phyloP scores from a whole-genome alignment of 208 protist species.

The Trichomonas gallinae region DNA sequence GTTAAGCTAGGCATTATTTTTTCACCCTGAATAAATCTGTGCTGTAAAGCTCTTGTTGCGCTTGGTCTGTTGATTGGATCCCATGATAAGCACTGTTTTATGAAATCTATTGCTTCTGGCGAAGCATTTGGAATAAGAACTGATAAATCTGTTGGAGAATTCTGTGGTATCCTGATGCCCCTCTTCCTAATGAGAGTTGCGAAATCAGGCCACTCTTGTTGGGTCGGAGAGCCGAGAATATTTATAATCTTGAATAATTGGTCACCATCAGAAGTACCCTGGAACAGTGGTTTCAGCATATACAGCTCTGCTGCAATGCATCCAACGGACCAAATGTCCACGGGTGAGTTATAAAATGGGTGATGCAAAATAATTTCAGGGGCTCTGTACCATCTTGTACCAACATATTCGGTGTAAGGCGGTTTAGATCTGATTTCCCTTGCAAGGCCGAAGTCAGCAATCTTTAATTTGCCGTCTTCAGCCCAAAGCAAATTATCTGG shows the following conservation, averaged over 20 bases:
- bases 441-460: constrained; percentile 79
- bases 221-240: constrained; percentile 62
- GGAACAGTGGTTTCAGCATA: constrained; percentile 72
- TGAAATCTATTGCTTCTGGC: constrained; percentile 74
- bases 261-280: constrained; percentile 64
- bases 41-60: constrained; percentile 56
- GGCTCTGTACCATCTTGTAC: constrained; percentile 66
- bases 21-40: constrained; percentile 65
- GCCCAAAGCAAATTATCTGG: constrained; percentile 11
- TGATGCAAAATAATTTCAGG: constrained; percentile 61
- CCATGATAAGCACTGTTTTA: constrained; percentile 74
- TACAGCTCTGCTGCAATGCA: constrained; percentile 61
- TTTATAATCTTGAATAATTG: constrained; percentile 85
- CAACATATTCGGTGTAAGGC: constrained; percentile 71
- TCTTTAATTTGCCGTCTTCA: constrained; percentile 56
- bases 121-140: constrained; percentile 66
- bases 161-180: constrained; percentile 74
- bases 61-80: constrained; percentile 81
- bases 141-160: constrained; percentile 53
- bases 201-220: constrained; percentile 67
- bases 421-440: constrained; percentile 58
- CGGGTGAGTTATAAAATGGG: constrained; percentile 53
- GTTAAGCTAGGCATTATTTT: not conserved
- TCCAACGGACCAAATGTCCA: constrained; percentile 61
- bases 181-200: constrained; percentile 63